Evolutionary conservation across 1,284 basidiomycete genomes (phyloP), one percentile per base, ranked within the genome.

Genomic region (Pseudozyma thailandica): DNA sequence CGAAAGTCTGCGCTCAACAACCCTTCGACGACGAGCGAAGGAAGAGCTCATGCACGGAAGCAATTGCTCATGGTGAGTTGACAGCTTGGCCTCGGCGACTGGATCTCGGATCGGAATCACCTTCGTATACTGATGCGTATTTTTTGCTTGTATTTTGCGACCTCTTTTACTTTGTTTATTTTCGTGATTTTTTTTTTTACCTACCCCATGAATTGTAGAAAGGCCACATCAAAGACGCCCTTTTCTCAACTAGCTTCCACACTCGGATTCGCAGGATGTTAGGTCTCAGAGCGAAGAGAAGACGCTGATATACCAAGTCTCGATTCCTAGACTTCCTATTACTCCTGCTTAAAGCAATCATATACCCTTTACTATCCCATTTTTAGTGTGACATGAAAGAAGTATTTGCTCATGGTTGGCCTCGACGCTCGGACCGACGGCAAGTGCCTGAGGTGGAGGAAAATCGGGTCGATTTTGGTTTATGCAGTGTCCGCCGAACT

Each of bases 1-100:
- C n/a, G n/a, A n/a, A n/a, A 75, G 73, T 43, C 73, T 16, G 71
- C 73, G 2, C 71, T 75, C 41, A 75, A 75, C 54, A 75, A 75
- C 27, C 73, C 73, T 16, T 48, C 60, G 10, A 75, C 73, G 0
- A 55, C 57, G 2, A 70, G 51, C 33, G 73, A 74, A 38, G 73
- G 55, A 20, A 33, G 73, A 21, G 38, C 52, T 4, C 62, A 74
- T 39, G 74, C 74, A 0, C 47, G 73, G 21, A 75, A 70, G 46
- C 65, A 74, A 50, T 41, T 75, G n/a, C 57, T 75, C 37, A 50
- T 44, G 49, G 71, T 75, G 42, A 15, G 64, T 59, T 38, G 31
- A 21, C 1, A 3, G 7, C 6, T 21, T 15, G 37, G 6, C n/a
- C 31, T n/a, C n/a, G n/a, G n/a, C n/a, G n/a, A n/a, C n/a, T n/a